Evolutionary conservation across 1,139 yeast species (phyloP), one percentile per base, ranked within the genome.

Genomic region (Meyerozyma sp.): DNA sequence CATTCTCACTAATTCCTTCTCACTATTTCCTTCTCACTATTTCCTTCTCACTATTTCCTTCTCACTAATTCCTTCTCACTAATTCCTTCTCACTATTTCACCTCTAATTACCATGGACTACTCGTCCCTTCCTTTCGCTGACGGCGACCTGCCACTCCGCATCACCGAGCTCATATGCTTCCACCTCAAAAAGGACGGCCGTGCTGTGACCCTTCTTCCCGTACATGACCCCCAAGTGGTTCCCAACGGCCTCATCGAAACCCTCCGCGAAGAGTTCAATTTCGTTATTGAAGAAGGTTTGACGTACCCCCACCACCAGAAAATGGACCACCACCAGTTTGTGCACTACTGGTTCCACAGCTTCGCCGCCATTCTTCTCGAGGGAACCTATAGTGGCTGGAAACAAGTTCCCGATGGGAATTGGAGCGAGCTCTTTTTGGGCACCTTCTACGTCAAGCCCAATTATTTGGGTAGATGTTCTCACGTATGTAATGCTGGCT

Each of bases 401-500:
- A 45, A 14, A 38, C 52, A 39, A 29, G 54, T 37, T 38, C 50
- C 40, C 52, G 48, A 28, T 42, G 47, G 26, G 13, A 57, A 66
- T 41, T 81, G 83, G 81, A 60, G 63, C 8, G 51, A 63, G 0
- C 48, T 52, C 5, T 76, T 78, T 49, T 59, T 86, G 36, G 96
- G 95, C 1, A 76, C 83, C 3, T 84, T 82, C 59, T 85, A 82
- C 60, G 70, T 88, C 50, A 84, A 82, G 55, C 94, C 95, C 32
- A 88, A 88, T 60, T 88, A 87, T 58, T 62, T 70, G 2, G 94
- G 93, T 3, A 71, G 94, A 43, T 81, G 89, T 49, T 79, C 90
- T 0, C 95, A 88, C 54, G 82, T 75, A 14, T 85, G 95, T 56
- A 88, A 87, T 58, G 95, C 81, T 1, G 94, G 93, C 0, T 88